Conservation (phyloP, 139 green algal species). For the Chlamydomonas sphaeroides region DNA sequence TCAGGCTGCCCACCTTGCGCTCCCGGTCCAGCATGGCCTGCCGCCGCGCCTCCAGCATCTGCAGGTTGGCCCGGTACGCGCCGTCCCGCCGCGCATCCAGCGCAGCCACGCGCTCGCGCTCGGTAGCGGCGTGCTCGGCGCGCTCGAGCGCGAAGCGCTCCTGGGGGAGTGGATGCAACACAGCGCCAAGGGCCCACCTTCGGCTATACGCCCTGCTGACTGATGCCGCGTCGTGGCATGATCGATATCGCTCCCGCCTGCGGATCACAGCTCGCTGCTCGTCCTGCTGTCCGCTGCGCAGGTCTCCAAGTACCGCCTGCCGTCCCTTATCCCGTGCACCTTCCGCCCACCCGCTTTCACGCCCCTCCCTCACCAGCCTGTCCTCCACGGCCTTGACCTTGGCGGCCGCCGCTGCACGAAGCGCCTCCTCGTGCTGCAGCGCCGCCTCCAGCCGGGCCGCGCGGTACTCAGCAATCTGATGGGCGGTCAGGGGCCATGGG, state of each 20-base stretch:
- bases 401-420: slow-evolving; percentile 9
- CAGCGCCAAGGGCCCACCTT: too few relatives aligned
- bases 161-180: not conserved
- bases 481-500: too few relatives aligned
- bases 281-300: too few relatives aligned
- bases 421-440: slow-evolving; percentile 28
- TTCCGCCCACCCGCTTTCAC: not conserved
- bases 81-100: slow-evolving; percentile 40
- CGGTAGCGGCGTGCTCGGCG: not conserved
- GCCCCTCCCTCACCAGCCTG: slow-evolving; percentile 26
- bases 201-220: too few relatives aligned
- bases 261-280: too few relatives aligned
- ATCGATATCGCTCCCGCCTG: too few relatives aligned
- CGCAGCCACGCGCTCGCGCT: slow-evolving; percentile 40
- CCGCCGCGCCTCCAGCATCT: slow-evolving; percentile 39
- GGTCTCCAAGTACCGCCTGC: too few relatives aligned
- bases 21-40: slow-evolving; percentile 32
- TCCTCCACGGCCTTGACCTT: slow-evolving; percentile 33
- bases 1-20: too few relatives aligned
- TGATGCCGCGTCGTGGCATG: too few relatives aligned
- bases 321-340: not conserved
- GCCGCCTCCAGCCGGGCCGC: slow-evolving; percentile 29
- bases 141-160: slow-evolving; percentile 2
- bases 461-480: slow-evolving; percentile 8
- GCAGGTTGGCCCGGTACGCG: slow-evolving; percentile 40